Percentiles rank a stretch among this genome's conserved stretches.
These are phyloP conservation scores for Fraxinus xanthoxyloides DNA, from an alignment of 305 asterid genomes.

Conservation along the genomic window DNA sequence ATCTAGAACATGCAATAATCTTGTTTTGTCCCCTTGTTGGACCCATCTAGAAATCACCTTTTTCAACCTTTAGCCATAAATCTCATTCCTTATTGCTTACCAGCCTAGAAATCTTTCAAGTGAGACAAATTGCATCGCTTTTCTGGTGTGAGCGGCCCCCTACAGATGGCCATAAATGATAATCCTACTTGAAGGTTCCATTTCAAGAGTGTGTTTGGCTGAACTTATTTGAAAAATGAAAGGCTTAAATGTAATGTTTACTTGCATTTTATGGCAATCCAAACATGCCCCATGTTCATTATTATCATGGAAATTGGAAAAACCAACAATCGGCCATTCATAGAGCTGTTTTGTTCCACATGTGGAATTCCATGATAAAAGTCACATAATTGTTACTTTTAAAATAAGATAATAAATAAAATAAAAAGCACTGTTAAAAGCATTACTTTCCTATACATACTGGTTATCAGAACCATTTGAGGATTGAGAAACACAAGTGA, in stretches of 20 bases:
- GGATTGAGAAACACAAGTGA: background rate
- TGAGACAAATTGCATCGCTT: background rate
- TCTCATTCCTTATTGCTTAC: background rate
- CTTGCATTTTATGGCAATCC: background rate
- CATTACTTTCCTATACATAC: background rate
- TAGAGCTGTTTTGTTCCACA: background rate
- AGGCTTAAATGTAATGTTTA: background rate
- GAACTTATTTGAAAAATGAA: background rate
- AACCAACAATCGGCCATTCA: background rate
- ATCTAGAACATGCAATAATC: background rate
- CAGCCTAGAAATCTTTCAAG: background rate
- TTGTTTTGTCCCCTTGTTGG: constrained; percentile 9
- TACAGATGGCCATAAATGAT: background rate
- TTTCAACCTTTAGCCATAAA: background rate
- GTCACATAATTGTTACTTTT: background rate
- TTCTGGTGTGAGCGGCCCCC: background rate
- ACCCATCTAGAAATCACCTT: background rate
- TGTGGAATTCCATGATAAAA: constrained; percentile 39
- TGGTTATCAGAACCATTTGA: constrained; percentile 1
- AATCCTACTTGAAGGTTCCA: background rate
- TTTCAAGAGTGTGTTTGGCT: background rate
- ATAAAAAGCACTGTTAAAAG: background rate
- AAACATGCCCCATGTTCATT: background rate
- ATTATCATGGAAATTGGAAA: background rate
- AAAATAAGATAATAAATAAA: background rate